phyloP scores from a whole-genome alignment of 257 asterid genomes.

The Salvia splendens region DNA sequence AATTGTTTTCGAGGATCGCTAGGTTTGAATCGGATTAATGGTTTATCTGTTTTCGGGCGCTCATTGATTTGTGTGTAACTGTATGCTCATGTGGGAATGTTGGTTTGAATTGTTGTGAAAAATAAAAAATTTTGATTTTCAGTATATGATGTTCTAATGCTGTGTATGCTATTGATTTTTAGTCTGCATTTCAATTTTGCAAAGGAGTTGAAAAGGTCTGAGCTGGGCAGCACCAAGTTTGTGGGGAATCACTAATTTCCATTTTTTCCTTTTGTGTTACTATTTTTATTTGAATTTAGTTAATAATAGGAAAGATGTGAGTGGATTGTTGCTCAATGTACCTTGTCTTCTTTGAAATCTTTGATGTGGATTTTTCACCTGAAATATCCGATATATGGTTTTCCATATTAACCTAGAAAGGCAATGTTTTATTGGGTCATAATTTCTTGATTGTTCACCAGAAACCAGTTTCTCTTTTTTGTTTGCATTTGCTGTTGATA shows the following conservation, averaged over 20 bases:
- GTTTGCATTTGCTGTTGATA: neutral
- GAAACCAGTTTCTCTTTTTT: conserved; percentile 11
- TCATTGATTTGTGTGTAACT: conserved; percentile 11
- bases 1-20: conserved; percentile 24
- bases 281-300: conserved; percentile 24
- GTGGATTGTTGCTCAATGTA: conserved; percentile 26
- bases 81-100: neutral
- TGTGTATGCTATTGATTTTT: neutral
- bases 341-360: too few species aligned
- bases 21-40: conserved; percentile 20
- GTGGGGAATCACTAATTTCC: neutral
- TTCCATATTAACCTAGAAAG: conserved; percentile 18
- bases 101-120: conserved; percentile 17
- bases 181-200: neutral
- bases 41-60: conserved; percentile 3
- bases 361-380: conserved; percentile 12
- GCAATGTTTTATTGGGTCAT: conserved; percentile 27
- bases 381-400: conserved; percentile 24
- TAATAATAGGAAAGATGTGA: conserved; percentile 32
- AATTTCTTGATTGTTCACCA: neutral
- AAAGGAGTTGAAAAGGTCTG: neutral
- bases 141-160: conserved; percentile 4
- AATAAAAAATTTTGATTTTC: conserved; percentile 3
- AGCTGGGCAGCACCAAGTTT: conserved; percentile 3
- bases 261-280: conserved; percentile 5